These are phyloP conservation scores for Beverwykella pulmonaria DNA, from an alignment of 495 filamentous ascomycete genomes.

Conservation along the genomic window DNA sequence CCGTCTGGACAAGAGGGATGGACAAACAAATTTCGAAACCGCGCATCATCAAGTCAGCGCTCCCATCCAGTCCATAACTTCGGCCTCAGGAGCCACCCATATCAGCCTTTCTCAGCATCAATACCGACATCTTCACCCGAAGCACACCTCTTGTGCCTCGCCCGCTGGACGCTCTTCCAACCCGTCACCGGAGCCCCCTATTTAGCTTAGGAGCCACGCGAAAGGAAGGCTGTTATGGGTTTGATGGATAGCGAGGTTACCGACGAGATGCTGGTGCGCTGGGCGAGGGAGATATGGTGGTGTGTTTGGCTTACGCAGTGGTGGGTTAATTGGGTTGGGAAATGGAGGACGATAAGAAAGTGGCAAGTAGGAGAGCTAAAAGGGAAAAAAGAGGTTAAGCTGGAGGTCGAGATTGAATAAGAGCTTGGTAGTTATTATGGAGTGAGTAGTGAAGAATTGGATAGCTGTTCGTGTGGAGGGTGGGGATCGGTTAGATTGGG, in stretches of 20 bases:
- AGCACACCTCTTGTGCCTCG: conserved; percentile 12
- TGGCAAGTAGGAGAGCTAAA: neutral
- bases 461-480: no score
- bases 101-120: neutral
- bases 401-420: neutral
- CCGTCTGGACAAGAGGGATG: conserved; percentile 7
- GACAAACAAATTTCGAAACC: neutral
- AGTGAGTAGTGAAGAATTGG: no score
- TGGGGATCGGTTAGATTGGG: no score
- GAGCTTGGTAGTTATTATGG: no score
- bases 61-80: no score
- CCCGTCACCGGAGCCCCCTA: neutral
- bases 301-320: conserved; percentile 12
- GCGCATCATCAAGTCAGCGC: conserved; percentile 11
- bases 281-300: conserved; percentile 27
- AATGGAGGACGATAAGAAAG: conserved; percentile 24
- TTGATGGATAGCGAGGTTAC: conserved; percentile 3
- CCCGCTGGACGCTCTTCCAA: conserved; percentile 24
- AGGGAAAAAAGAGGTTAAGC: neutral
- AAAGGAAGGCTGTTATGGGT: conserved; percentile 18
- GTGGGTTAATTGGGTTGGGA: conserved; percentile 10
- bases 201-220: conserved; percentile 1
- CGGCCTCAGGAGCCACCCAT: no score
- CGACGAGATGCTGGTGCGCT: conserved; percentile 14
- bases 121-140: neutral